Evolutionary conservation across 108 stramenopile species (phyloP).

Genomic region (Stephanodiscus triporus): DNA sequence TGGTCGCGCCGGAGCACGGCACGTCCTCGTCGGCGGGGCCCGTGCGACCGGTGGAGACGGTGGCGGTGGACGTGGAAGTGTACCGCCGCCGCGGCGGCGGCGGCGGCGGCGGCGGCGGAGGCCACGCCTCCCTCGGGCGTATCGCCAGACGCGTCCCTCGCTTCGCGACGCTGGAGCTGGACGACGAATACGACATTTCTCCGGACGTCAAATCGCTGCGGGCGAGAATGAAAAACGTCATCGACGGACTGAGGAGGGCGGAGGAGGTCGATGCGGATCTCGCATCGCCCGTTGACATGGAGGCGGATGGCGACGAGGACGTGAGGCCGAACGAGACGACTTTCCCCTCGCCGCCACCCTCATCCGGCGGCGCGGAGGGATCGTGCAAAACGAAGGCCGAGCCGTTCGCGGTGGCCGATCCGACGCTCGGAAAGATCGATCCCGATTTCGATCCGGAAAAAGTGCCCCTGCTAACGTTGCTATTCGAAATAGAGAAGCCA

Average conservation of each 20-base stretch:
- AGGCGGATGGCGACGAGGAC: conserved; percentile 15
- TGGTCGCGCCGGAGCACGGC: conserved; percentile 86
- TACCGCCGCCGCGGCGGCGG: conserved; percentile 64
- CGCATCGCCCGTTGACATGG: conserved; percentile 25
- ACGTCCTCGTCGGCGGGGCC: conserved; percentile 56
- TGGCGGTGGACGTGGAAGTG: conserved; percentile 83
- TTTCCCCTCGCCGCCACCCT: no score
- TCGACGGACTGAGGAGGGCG: conserved; percentile 14
- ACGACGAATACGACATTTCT: conserved; percentile 54
- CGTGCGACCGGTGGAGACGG: conserved; percentile 69
- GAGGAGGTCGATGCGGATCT: conserved; percentile 20
- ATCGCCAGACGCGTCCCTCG: conserved; percentile 79
- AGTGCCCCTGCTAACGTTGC: conserved; percentile 76
- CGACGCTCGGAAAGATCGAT: conserved; percentile 76
- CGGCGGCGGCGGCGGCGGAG: conserved; percentile 30
- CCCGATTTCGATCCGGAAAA: conserved; percentile 82
- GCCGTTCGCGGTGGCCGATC: conserved; percentile 82
- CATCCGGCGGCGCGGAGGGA: background rate
- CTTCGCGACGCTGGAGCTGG: conserved; percentile 81
- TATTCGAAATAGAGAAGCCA: conserved; percentile 78
- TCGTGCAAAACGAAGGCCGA: conserved; percentile 64
- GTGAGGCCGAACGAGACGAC: background rate
- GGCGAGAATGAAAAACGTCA: conserved; percentile 13
- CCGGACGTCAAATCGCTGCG: conserved; percentile 25
- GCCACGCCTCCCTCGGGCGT: conserved; percentile 37